phyloP scores from a whole-genome alignment of 1,284 basidiomycete species.

The Rhodotorula glutinis region DNA sequence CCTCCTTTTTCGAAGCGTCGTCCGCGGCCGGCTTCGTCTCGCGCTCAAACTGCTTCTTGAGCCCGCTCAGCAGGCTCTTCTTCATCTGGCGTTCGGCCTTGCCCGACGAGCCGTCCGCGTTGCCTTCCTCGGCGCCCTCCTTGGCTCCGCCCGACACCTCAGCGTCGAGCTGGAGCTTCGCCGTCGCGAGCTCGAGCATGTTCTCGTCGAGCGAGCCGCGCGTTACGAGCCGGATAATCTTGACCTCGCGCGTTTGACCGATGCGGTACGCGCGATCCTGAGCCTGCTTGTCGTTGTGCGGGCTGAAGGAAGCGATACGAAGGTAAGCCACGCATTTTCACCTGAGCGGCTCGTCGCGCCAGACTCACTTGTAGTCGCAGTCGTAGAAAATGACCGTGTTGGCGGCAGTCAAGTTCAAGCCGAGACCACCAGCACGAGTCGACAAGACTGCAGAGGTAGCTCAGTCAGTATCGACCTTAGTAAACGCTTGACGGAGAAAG shows the following conservation, averaged over 20 bases:
- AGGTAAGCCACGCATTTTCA: conserved; percentile 18
- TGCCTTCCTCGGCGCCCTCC: not conserved
- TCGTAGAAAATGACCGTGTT: conserved; percentile 88
- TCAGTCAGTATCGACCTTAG: not conserved
- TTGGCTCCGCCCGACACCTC: conserved; percentile 64
- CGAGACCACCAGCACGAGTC: conserved; percentile 78
- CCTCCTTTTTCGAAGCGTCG: not conserved
- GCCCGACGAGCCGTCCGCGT: not conserved
- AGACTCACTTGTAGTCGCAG: conserved; percentile 89
- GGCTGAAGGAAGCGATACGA: conserved; percentile 31
- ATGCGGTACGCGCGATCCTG: conserved; percentile 86
- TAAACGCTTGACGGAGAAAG: too few relatives aligned
- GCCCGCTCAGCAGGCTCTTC: conserved; percentile 15
- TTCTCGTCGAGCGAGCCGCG: conserved; percentile 57
- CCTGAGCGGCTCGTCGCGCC: not conserved
- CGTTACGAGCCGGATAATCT: conserved; percentile 55
- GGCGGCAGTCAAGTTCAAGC: conserved; percentile 61
- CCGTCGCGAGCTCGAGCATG: conserved; percentile 84
- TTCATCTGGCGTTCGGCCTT: conserved; percentile 15
- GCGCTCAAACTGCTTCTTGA: conserved; percentile 28
- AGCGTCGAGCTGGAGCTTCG: conserved; percentile 85
- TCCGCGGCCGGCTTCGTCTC: conserved; percentile 1
- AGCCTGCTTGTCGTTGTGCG: conserved; percentile 81
- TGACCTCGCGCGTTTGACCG: conserved; percentile 82
- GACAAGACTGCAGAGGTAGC: conserved; percentile 61